These are phyloP conservation scores for Ailanthus altissimus DNA, from an alignment of 345 rosid genomes.

Conservation along the genomic window DNA sequence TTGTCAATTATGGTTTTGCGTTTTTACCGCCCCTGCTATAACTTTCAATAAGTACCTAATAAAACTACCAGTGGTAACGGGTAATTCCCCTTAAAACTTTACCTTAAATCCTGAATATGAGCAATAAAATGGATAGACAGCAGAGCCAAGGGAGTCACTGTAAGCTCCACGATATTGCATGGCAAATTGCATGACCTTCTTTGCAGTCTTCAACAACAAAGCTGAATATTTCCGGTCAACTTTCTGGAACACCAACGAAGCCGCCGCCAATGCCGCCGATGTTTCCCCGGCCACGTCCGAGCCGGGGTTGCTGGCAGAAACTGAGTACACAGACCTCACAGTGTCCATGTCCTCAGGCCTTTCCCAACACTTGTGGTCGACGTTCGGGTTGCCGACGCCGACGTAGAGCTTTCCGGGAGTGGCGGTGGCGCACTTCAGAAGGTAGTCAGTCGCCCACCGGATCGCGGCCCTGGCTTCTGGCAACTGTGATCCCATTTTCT, in stretches of 20 bases:
- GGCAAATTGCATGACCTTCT: constrained; percentile 72
- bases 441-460: constrained; percentile 86
- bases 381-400: constrained; percentile 89
- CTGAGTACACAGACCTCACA: constrained; percentile 59
- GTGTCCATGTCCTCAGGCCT: constrained; percentile 98
- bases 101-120: constrained; percentile 90
- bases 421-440: constrained; percentile 77
- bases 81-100: neutral
- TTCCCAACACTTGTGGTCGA: constrained; percentile 94
- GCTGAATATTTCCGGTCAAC: constrained; percentile 54
- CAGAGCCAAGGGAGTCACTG: constrained; percentile 78
- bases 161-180: constrained; percentile 75
- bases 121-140: constrained; percentile 87
- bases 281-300: constrained; percentile 91
- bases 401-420: constrained; percentile 82
- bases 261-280: constrained; percentile 86
- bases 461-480: constrained; percentile 58
- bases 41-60: no score
- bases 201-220: constrained; percentile 58
- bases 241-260: constrained; percentile 81
- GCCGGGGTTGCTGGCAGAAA: constrained; percentile 79
- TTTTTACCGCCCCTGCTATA: no score
- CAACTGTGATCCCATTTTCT: constrained; percentile 64
- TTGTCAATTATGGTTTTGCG: no score
- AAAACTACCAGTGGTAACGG: no score